Percentiles rank a stretch among this genome's conserved stretches.
Evolutionary conservation across 2,329 filamentous ascomycete species (phyloP).

Genomic region (Colletotrichum tabaci): DNA sequence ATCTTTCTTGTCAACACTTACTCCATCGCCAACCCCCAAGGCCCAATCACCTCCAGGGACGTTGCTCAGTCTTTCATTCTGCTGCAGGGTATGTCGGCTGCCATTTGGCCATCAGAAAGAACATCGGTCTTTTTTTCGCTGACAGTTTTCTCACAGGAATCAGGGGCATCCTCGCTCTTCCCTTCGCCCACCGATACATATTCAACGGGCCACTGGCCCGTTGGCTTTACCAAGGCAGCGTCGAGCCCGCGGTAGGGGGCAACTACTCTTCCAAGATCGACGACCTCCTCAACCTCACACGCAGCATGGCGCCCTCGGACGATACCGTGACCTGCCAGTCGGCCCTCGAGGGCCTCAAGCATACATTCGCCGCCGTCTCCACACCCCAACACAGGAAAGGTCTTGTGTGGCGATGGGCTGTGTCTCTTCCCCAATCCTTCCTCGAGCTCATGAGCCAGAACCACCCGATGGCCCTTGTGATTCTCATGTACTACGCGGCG

Average conservation of each 20-base stretch:
- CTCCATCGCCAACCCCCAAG: conserved; percentile 37
- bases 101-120: no score
- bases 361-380: conserved; percentile 33
- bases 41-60: conserved; percentile 35
- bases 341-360: conserved; percentile 36
- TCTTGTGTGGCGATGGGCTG: conserved; percentile 43
- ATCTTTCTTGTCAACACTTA: conserved; percentile 45
- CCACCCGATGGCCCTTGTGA: conserved; percentile 43
- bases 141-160: conserved; percentile 24
- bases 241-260: conserved; percentile 27
- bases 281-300: conserved; percentile 35
- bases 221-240: conserved; percentile 37
- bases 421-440: conserved; percentile 42
- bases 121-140: not conserved
- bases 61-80: conserved; percentile 44
- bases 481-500: conserved; percentile 44
- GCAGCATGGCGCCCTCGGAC: conserved; percentile 37
- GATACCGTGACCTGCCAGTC: conserved; percentile 37
- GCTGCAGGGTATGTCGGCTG: conserved; percentile 36
- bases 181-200: conserved; percentile 30
- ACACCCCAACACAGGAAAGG: conserved; percentile 23
- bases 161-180: conserved; percentile 40
- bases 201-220: conserved; percentile 34
- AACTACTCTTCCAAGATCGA: conserved; percentile 34
- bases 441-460: conserved; percentile 41